Base-by-base conservation (phyloP, 352 stramenopile species). In the Globisporangium recalcitrans region DNA sequence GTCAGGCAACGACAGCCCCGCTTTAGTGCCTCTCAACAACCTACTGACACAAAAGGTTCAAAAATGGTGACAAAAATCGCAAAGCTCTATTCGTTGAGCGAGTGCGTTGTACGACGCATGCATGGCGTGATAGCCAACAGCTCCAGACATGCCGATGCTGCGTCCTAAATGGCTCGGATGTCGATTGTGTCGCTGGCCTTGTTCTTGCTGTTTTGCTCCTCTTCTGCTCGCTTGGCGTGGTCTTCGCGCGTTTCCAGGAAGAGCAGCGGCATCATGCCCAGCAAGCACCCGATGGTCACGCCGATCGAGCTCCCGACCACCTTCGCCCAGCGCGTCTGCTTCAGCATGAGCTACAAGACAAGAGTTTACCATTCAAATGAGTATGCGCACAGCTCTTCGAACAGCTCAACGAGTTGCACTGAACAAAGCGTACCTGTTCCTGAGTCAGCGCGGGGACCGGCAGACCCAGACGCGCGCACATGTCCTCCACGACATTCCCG, bases 401-500 rank as follows among this genome's bases (percentile, higher is more conserved):
- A 14, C 36, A 52, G n/a, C 52, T 29, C 13, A 24, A 40, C 0
- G 29, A 22, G 11, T 16, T 34, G 48, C 24, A 51, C 13, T 52
- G 27, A 51, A 19, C 47, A 52, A 51, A 16, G n/a, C 40, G 31
- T 69, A 88, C 77, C 72, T 96, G 85, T 46, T 84, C 68, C 13
- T 60, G 73, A 4, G 73, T 84, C 36, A 96, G 69, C n/a, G 66
- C 59, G 6, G 84, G 74, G 52, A 75, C 75, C 6, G 81, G 79
- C 1, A 96, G 58, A 1, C 83, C 84, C 21, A 96, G 55, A 13
- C 72, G 67, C 26, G 82, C 75, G 42, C 82, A 90, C 58, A 85
- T 80, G 60, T 88, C 74, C 61, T 96, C 88, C 36, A 96, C 71
- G n/a, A 93, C 78, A 24, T 90, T 90, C 57, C 87, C 83, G 1